phyloP scores from a whole-genome alignment of 192 early-diverging fungal species.

The Obelidium mucronatum region DNA sequence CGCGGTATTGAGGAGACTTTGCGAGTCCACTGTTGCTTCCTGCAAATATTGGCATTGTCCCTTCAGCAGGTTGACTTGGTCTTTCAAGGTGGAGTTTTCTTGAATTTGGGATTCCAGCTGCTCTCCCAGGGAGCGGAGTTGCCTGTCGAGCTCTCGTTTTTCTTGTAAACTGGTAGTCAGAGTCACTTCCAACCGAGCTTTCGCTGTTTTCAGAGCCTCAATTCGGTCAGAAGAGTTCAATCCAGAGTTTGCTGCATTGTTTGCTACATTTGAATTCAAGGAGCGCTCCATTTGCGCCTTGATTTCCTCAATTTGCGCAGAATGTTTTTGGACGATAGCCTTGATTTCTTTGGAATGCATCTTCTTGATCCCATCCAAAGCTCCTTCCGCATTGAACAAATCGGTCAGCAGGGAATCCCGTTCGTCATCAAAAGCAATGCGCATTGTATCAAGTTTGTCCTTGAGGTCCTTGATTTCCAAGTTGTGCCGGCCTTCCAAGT shows the following conservation, averaged over 20 bases:
- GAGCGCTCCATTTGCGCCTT: constrained; percentile 1
- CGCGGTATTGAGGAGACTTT: neutral
- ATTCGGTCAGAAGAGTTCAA: neutral
- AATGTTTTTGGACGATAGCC: neutral
- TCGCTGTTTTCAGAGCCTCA: neutral
- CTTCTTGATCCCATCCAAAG: constrained; percentile 7
- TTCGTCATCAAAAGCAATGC: constrained; percentile 1
- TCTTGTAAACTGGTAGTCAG: neutral
- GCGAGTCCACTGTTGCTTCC: neutral
- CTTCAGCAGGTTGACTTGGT: neutral
- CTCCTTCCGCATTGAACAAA: constrained; percentile 7
- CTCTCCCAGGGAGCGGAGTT: neutral
- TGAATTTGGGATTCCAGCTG: neutral
- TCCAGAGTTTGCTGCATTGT: neutral
- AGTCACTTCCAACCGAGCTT: neutral
- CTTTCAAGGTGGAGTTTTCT: neutral
- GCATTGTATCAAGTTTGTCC: constrained; percentile 1
- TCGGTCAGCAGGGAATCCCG: constrained; percentile 9
- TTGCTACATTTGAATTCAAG: neutral
- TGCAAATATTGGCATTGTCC: neutral
- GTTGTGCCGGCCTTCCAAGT: neutral
- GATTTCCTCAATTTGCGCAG: neutral
- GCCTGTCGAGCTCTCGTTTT: neutral
- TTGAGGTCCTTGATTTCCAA: constrained; percentile 19
- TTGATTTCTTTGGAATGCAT: constrained; percentile 2